These are phyloP conservation scores for Toxoplasma gondii DNA, from an alignment of 169 alveolate genomes.

Conservation along the genomic window DNA sequence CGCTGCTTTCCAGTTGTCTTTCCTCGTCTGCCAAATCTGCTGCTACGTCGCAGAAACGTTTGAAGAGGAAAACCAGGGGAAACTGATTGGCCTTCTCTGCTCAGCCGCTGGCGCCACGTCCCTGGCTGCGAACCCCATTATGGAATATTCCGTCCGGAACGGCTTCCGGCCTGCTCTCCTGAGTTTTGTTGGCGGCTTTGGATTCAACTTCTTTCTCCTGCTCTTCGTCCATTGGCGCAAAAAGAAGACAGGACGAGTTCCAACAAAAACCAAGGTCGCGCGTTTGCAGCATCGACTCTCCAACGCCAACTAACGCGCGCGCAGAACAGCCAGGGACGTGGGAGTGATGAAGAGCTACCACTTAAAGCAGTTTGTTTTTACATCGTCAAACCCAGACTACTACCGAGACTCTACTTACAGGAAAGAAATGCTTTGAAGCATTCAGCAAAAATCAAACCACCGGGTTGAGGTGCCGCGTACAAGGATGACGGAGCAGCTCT, in stretches of 20 bases:
- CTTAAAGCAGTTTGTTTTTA: no score
- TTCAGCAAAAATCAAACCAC: no score
- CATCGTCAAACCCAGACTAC: no score
- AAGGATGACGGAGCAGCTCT: no score
- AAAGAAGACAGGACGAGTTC: background rate
- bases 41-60: conserved; percentile 33
- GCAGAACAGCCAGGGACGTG: no score
- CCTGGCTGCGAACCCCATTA: conserved; percentile 23
- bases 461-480: no score
- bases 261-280: background rate
- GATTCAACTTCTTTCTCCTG: background rate
- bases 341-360: no score
- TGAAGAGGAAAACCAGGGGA: conserved; percentile 30
- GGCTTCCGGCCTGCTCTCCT: conserved; percentile 28
- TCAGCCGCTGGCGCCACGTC: conserved; percentile 35
- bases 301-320: no score
- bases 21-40: conserved; percentile 41
- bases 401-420: no score
- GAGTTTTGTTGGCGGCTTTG: background rate
- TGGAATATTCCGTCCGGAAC: background rate
- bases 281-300: no score
- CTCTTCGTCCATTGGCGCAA: conserved; percentile 36
- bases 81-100: conserved; percentile 40
- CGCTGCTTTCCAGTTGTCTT: conserved; percentile 40
- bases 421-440: no score